Base-by-base conservation (phyloP, 345 rosid genomes). In the Lepidium aucheri region DNA sequence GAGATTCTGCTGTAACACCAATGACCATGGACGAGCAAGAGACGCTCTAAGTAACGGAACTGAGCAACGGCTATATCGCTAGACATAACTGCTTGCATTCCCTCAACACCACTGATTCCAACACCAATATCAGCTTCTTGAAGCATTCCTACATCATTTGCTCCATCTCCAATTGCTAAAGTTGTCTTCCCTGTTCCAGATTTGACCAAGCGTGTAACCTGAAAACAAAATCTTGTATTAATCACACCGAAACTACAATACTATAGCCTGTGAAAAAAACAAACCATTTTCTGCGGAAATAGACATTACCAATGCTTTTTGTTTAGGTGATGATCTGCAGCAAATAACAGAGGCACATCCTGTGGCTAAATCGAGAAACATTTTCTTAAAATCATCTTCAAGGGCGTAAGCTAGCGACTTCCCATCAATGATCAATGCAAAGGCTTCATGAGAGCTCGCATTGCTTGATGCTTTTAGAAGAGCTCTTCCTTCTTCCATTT, bases 1-100 rank as follows among this genome's bases (percentile, higher is more conserved):
- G 97, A 79, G 71, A 94, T 94, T 77, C 99, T 82, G 58, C 95
- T 77, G 75, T 90, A 94, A 68, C 99, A 94, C 99, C 99, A 90
- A 77, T 94, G 99, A 41, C 99, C 99, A 64, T 94, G 99, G 57
- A 94, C 95, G 0, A 90, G 99, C 15, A 94, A 86, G 73, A 90
- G 78, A 52, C 97, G 85, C 75, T 94, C 99, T 75, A 94, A 71
- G 71, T 70, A 90, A 13, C 95, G 81, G 72, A 94, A 94, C 39
- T 94, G 99, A 24, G 99, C 93, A 67, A 89, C 82, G 6, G 97
- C 88, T 68, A 92, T 83, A 57, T 92, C 98, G 51, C 98, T 92
- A 51, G 99, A 90, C 99, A 94, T 94, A 65, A 90, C 99, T 9
- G 99, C 99, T 95, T 94, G 99, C 99, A 94, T 94, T 63, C 99